These are phyloP conservation scores for Royoungia palumana DNA, from an alignment of 768 basidiomycete species.

Conservation along the genomic window DNA sequence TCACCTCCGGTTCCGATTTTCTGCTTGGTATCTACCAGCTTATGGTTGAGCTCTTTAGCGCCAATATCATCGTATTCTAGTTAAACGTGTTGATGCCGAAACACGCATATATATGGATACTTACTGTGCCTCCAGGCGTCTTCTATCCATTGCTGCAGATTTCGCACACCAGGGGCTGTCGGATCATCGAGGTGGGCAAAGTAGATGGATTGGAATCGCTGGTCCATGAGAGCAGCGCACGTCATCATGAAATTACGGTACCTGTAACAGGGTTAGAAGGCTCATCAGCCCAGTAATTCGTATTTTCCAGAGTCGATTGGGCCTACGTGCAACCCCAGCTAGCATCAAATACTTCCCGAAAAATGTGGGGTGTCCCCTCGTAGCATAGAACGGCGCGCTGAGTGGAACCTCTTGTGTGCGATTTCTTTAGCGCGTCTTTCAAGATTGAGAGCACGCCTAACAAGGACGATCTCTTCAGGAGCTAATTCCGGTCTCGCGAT, in stretches of 20 bases:
- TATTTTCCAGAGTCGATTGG: constrained; percentile 2
- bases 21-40: constrained; percentile 54
- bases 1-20: constrained; percentile 82
- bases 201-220: constrained; percentile 59
- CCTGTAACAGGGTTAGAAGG: constrained; percentile 35
- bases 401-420: constrained; percentile 48
- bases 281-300: neutral
- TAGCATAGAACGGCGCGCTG: constrained; percentile 62
- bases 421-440: constrained; percentile 49
- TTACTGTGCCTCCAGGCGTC: constrained; percentile 72
- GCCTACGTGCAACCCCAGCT: constrained; percentile 62
- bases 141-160: constrained; percentile 78
- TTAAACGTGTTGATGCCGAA: neutral
- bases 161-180: constrained; percentile 62
- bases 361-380: constrained; percentile 57
- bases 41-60: constrained; percentile 50
- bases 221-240: constrained; percentile 69
- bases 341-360: constrained; percentile 56
- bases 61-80: constrained; percentile 75
- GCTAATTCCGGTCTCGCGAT: neutral
- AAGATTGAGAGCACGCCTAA: constrained; percentile 66
- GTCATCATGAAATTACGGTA: constrained; percentile 84
- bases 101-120: too few relatives aligned
- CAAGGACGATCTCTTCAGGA: constrained; percentile 6
- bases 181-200: constrained; percentile 56